Evolutionary conservation across 352 stramenopile species (phyloP).

Genomic region (Plasmopara halstedii): DNA sequence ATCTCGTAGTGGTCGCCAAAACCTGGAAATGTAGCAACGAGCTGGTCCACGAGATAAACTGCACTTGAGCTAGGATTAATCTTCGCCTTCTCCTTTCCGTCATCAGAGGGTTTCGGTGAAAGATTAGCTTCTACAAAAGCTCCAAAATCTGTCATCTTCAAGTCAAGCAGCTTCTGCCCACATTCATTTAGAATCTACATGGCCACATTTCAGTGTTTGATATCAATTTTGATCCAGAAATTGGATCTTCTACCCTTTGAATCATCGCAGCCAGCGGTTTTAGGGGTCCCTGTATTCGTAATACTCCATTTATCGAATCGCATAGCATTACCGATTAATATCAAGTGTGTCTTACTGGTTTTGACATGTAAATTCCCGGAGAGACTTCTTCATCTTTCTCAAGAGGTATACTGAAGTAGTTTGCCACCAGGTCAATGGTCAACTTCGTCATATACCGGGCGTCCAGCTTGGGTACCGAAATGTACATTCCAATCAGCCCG

Average conservation of each 20-base stretch:
- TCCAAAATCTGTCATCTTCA: slow-evolving; percentile 53
- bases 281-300: slow-evolving; percentile 41
- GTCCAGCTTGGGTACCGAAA: slow-evolving; percentile 58
- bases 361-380: slow-evolving; percentile 73
- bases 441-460: slow-evolving; percentile 49
- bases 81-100: slow-evolving; percentile 15
- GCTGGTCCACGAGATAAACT: slow-evolving; percentile 37
- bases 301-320: not conserved
- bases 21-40: slow-evolving; percentile 53
- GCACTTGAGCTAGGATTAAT: slow-evolving; percentile 20
- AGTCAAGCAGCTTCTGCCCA: slow-evolving; percentile 47
- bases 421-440: slow-evolving; percentile 55
- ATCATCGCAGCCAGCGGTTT: slow-evolving; percentile 63
- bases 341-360: slow-evolving; percentile 38
- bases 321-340: not conserved
- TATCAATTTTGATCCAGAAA: not conserved
- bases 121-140: slow-evolving; percentile 66
- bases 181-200: slow-evolving; percentile 48
- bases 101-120: slow-evolving; percentile 3
- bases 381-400: slow-evolving; percentile 69
- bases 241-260: slow-evolving; percentile 13
- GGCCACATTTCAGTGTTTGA: slow-evolving; percentile 3
- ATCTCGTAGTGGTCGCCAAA: slow-evolving; percentile 62
- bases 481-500: slow-evolving; percentile 82
- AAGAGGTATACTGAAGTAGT: slow-evolving; percentile 66